Conservation (phyloP, 768 basidiomycete species). For the Cubamyces lactineus region DNA sequence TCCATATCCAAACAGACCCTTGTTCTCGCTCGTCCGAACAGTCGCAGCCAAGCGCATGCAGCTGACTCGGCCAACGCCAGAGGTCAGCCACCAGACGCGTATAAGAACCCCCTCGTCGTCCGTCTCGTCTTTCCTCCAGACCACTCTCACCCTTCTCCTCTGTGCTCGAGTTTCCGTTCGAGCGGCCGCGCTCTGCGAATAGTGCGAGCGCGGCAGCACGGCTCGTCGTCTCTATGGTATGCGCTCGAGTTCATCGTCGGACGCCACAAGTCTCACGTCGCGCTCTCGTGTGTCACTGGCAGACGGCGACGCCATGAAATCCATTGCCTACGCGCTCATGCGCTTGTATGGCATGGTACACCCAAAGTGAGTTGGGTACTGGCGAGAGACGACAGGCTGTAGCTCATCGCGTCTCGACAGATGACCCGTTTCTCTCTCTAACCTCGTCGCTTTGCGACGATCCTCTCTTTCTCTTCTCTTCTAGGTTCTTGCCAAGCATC, state of each 20-base stretch:
- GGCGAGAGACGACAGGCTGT: no score
- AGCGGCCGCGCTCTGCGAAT: not conserved
- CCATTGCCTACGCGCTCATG: no score
- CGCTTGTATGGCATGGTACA: no score
- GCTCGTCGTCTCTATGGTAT: not conserved
- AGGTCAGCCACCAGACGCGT: not conserved
- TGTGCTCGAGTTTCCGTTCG: conserved; percentile 8
- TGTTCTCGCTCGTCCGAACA: not conserved
- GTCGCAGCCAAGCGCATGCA: not conserved
- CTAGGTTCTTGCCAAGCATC: no score
- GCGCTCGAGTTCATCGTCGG: not conserved
- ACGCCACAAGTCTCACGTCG: no score
- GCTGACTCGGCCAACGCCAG: not conserved
- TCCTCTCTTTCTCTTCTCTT: no score
- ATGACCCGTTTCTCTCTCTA: no score
- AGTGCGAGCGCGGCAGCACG: conserved; percentile 1
- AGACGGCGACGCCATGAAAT: no score
- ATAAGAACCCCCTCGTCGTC: conserved; percentile 4
- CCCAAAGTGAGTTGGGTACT: no score
- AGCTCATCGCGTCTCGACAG: no score
- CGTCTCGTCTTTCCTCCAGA: conserved; percentile 7
- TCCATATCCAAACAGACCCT: not conserved
- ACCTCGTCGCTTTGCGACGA: no score
- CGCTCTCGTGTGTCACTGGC: no score
- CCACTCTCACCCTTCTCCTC: not conserved